Evolutionary conservation across 257 asterid species (phyloP).

Genomic region (Fraxinus quadrangulata): DNA sequence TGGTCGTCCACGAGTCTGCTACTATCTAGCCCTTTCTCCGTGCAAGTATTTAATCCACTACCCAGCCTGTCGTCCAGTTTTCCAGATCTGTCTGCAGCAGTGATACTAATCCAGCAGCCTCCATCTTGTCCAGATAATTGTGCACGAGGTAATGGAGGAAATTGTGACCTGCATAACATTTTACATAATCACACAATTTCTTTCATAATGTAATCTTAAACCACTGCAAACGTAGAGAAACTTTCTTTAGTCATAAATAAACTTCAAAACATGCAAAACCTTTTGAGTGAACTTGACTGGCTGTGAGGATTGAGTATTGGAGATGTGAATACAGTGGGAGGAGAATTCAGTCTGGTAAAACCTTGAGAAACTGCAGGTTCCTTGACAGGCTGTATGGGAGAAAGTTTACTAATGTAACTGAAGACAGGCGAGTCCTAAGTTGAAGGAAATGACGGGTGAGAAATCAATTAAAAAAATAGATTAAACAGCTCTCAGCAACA

Average conservation of each 20-base stretch:
- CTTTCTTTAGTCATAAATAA: neutral
- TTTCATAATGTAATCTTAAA: neutral
- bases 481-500: slow-evolving; percentile 9
- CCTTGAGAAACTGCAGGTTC: slow-evolving; percentile 35
- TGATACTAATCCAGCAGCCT: slow-evolving; percentile 23
- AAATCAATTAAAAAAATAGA: slow-evolving; percentile 14
- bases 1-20: slow-evolving; percentile 20
- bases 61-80: slow-evolving; percentile 18
- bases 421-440: slow-evolving; percentile 56
- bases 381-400: slow-evolving; percentile 49
- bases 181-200: slow-evolving; percentile 21
- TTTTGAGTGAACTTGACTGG: slow-evolving; percentile 29
- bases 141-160: slow-evolving; percentile 30
- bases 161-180: slow-evolving; percentile 39
- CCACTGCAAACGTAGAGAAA: neutral
- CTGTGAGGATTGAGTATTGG: slow-evolving; percentile 36
- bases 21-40: slow-evolving; percentile 25
- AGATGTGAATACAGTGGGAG: slow-evolving; percentile 48
- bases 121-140: slow-evolving; percentile 32
- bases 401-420: slow-evolving; percentile 49
- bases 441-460: slow-evolving; percentile 19
- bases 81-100: slow-evolving; percentile 28
- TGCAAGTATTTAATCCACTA: slow-evolving; percentile 23
- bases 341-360: slow-evolving; percentile 50
- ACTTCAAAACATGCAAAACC: slow-evolving; percentile 30